Evolutionary conservation across 2,329 filamentous ascomycete species (phyloP).

Genomic region (Calonectria montana): DNA sequence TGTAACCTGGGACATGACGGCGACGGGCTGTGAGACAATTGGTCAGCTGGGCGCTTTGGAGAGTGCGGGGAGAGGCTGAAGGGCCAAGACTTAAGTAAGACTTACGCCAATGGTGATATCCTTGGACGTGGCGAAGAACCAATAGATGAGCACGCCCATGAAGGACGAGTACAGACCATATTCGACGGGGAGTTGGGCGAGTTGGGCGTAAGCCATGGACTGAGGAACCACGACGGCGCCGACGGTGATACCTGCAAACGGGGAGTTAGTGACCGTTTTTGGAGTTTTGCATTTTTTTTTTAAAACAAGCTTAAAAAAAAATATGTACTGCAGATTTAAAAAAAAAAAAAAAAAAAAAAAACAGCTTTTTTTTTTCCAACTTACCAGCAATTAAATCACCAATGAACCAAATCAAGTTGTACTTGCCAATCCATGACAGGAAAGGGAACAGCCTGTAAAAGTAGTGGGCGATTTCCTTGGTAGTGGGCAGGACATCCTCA

Average conservation of each 20-base stretch:
- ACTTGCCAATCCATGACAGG: conserved; percentile 61
- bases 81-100: conserved; percentile 31
- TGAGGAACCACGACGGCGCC: conserved; percentile 67
- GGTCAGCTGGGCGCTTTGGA: conserved; percentile 27
- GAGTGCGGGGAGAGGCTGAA: background rate
- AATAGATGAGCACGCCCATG: conserved; percentile 94
- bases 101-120: conserved; percentile 85
- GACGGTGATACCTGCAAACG: conserved; percentile 54
- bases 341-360: background rate
- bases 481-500: conserved; percentile 50
- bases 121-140: conserved; percentile 98
- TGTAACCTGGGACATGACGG: conserved; percentile 64
- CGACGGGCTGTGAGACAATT: conserved; percentile 57
- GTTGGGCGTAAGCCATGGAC: conserved; percentile 64
- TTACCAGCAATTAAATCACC: conserved; percentile 60
- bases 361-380: conserved; percentile 18
- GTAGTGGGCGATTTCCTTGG: conserved; percentile 47
- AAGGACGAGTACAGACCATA: conserved; percentile 79
- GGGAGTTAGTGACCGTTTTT: conserved; percentile 25
- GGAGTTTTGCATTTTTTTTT: conserved; percentile 20
- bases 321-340: background rate
- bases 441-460: conserved; percentile 60
- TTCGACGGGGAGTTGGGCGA: conserved; percentile 60
- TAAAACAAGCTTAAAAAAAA: background rate
- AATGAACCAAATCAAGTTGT: conserved; percentile 59